Conservation (phyloP, 164 flowering plant species). For the Vitis riparia region DNA sequence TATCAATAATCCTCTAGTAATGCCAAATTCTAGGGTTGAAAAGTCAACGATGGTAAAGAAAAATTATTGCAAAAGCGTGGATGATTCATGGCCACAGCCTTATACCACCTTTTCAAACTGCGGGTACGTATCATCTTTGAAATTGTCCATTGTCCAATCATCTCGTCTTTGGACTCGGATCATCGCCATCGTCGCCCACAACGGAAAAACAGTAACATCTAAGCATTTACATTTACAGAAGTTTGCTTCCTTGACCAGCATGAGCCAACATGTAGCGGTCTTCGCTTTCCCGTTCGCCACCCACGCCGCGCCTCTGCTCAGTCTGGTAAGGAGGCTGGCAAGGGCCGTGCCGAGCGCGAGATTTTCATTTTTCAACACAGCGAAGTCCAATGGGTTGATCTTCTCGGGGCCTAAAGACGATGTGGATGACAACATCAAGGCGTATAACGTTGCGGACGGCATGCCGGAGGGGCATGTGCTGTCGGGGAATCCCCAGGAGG, state of each 20-base stretch:
- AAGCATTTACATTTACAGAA: neutral
- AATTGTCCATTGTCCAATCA: neutral
- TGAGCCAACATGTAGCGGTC: slow-evolving; percentile 23
- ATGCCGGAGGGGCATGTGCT: slow-evolving; percentile 21
- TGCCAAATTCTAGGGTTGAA: no score
- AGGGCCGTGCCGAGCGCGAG: slow-evolving; percentile 5
- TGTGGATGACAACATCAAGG: neutral
- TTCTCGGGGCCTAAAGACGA: neutral
- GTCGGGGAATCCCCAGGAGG: slow-evolving; percentile 7
- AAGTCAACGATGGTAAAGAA: no score
- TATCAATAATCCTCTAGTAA: no score
- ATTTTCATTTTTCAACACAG: slow-evolving; percentile 32
- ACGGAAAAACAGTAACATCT: neutral
- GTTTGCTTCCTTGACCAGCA: no score
- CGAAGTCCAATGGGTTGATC: slow-evolving; percentile 6
- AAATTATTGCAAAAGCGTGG: no score
- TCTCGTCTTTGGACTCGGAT: neutral
- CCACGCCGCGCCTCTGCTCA: slow-evolving; percentile 28
- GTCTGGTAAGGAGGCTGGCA: slow-evolving; percentile 18
- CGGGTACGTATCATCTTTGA: no score
- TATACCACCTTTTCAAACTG: no score
- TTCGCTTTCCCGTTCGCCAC: slow-evolving; percentile 39
- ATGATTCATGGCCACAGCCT: no score
- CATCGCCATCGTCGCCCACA: neutral
- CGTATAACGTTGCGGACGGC: slow-evolving; percentile 21